phyloP scores from a whole-genome alignment of 257 asterid genomes.

The Ilex asprella region DNA sequence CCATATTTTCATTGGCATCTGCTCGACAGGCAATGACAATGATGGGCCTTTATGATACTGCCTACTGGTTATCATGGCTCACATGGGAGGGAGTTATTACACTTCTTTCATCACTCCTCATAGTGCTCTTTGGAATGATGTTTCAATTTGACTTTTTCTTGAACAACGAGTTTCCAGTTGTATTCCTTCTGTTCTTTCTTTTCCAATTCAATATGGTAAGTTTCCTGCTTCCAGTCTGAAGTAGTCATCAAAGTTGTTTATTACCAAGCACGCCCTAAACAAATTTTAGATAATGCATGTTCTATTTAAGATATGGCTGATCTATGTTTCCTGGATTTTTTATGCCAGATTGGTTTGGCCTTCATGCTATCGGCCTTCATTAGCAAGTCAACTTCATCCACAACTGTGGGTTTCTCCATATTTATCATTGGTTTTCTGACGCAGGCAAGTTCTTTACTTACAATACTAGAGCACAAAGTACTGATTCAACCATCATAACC shows the following conservation, averaged over 20 bases:
- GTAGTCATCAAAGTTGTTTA: slow-evolving; percentile 2
- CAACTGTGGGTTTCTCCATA: slow-evolving; percentile 59
- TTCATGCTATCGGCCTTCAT: slow-evolving; percentile 73
- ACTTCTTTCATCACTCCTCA: slow-evolving; percentile 58
- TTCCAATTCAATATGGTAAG: slow-evolving; percentile 86
- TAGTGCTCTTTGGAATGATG: slow-evolving; percentile 89
- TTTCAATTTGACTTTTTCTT: slow-evolving; percentile 85
- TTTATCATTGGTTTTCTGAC: slow-evolving; percentile 72
- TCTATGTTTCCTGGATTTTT: slow-evolving; percentile 11
- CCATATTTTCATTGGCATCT: slow-evolving; percentile 6
- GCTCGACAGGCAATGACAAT: slow-evolving; percentile 72
- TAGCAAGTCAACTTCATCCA: slow-evolving; percentile 75
- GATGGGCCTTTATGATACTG: slow-evolving; percentile 97
- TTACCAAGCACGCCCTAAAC: neutral
- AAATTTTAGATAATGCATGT: slow-evolving; percentile 6
- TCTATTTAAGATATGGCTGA: slow-evolving; percentile 9
- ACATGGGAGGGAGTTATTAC: slow-evolving; percentile 82
- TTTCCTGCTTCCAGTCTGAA: slow-evolving; percentile 14
- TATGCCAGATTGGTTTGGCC: slow-evolving; percentile 67
- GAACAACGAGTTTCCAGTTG: slow-evolving; percentile 61
- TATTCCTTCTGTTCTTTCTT: slow-evolving; percentile 72
- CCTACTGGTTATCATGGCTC: slow-evolving; percentile 92
- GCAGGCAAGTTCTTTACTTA: slow-evolving; percentile 47
- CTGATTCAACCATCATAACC: slow-evolving; percentile 13
- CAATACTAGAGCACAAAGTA: slow-evolving; percentile 12